These are phyloP conservation scores for Heterobasidion parviporum DNA, from an alignment of 1,284 basidiomycete species.

Conservation along the genomic window DNA sequence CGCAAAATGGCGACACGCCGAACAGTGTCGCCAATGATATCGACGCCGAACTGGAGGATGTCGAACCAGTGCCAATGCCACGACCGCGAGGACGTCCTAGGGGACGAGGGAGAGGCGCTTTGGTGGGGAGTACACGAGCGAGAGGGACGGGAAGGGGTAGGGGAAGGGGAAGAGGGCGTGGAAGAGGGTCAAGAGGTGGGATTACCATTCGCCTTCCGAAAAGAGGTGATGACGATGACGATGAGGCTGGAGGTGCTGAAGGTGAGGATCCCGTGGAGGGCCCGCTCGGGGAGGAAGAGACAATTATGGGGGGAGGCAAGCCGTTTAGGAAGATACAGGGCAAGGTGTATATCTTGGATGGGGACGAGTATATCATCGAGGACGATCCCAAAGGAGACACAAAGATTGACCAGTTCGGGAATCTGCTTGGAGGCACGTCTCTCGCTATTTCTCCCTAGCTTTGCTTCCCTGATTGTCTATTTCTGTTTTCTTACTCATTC, in stretches of 20 bases:
- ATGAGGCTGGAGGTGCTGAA: constrained; percentile 22
- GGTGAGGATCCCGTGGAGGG: constrained; percentile 18
- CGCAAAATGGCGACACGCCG: neutral
- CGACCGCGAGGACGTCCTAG: constrained; percentile 19
- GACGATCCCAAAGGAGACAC: constrained; percentile 84
- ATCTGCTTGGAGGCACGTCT: constrained; percentile 68
- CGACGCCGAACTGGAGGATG: constrained; percentile 10
- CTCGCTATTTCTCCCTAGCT: no score
- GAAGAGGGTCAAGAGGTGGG: constrained; percentile 20
- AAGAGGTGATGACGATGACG: constrained; percentile 37
- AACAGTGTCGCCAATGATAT: constrained; percentile 5
- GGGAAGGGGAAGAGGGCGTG: constrained; percentile 35
- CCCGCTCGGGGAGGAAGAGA: constrained; percentile 12
- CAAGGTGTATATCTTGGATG: constrained; percentile 70
- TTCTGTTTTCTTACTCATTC: constrained; percentile 2
- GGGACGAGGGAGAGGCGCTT: constrained; percentile 19
- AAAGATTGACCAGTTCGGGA: constrained; percentile 85
- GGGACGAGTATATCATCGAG: constrained; percentile 82
- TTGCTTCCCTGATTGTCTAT: constrained; percentile 17
- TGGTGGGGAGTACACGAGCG: constrained; percentile 14
- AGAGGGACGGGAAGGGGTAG: constrained; percentile 33
- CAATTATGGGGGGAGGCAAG: constrained; percentile 44
- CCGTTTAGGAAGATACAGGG: constrained; percentile 72
- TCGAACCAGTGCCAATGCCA: constrained; percentile 12
- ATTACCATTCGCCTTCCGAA: constrained; percentile 25